Percentiles rank a stretch among this genome's conserved stretches.
Conservation (phyloP, 176 grass and related monocot species). For the Tillandsia fasciculata region DNA sequence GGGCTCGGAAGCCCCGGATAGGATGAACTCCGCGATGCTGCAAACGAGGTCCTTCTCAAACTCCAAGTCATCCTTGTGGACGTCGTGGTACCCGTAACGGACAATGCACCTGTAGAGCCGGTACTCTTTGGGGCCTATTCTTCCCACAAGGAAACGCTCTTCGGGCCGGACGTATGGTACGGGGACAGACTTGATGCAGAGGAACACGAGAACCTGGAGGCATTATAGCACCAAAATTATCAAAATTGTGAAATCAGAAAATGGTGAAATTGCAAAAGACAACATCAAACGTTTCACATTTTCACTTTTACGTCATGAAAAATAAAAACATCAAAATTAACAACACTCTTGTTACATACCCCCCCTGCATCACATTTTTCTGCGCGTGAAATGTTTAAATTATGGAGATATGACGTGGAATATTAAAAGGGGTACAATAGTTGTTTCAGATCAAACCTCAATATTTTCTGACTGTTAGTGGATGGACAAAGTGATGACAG, state of each 20-base stretch:
- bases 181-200: constrained; percentile 84
- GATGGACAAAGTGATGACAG: too few species aligned
- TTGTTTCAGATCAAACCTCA: too few species aligned
- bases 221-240: background rate
- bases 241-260: background rate
- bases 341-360: background rate
- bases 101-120: constrained; percentile 87
- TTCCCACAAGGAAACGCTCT: constrained; percentile 71
- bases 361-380: background rate
- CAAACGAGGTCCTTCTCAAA: constrained; percentile 86
- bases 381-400: background rate
- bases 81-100: constrained; percentile 81
- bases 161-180: constrained; percentile 57
- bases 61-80: constrained; percentile 83
- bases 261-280: background rate
- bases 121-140: constrained; percentile 84
- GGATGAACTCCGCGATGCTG: constrained; percentile 95
- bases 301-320: too few species aligned
- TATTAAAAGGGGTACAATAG: too few species aligned
- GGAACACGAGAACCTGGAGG: constrained; percentile 74
- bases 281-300: background rate
- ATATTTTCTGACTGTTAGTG: too few species aligned
- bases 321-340: background rate
- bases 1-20: constrained; percentile 26
- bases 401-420: too few species aligned